These are phyloP conservation scores for Exophiala bonariae DNA, from an alignment of 2,329 filamentous ascomycete genomes.

Conservation along the genomic window DNA sequence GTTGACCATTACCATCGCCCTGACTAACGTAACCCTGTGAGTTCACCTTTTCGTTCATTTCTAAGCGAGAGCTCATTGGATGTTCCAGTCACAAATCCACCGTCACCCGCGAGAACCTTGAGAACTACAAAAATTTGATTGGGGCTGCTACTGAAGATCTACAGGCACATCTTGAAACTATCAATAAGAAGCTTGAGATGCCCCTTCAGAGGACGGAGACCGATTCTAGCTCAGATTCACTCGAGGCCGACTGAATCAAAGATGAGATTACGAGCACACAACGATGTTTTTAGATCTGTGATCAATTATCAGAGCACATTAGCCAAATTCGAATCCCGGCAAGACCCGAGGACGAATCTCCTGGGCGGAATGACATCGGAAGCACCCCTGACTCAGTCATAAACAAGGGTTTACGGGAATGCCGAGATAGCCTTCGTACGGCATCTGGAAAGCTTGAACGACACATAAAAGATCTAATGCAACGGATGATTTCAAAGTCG, in stretches of 20 bases:
- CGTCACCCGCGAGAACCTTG: slow-evolving; percentile 32
- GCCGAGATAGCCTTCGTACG: slow-evolving; percentile 33
- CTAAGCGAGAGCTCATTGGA: slow-evolving; percentile 12
- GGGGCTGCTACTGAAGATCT: slow-evolving; percentile 30
- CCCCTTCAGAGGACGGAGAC: slow-evolving; percentile 13
- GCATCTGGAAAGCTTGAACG: slow-evolving; percentile 34
- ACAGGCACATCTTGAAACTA: slow-evolving; percentile 30
- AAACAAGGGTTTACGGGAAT: slow-evolving; percentile 37
- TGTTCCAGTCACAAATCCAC: slow-evolving; percentile 34
- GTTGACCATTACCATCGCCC: slow-evolving; percentile 43
- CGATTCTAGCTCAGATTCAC: slow-evolving; percentile 22
- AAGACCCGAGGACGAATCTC: slow-evolving; percentile 5
- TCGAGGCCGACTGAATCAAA: slow-evolving; percentile 29
- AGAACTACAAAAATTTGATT: slow-evolving; percentile 30
- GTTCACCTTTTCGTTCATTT: slow-evolving; percentile 20
- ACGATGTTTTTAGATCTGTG: slow-evolving; percentile 35
- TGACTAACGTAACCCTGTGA: slow-evolving; percentile 43
- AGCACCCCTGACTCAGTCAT: slow-evolving; percentile 33
- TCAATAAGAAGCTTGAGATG: slow-evolving; percentile 31
- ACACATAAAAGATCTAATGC: slow-evolving; percentile 34
- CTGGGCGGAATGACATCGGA: slow-evolving; percentile 13
- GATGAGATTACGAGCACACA: slow-evolving; percentile 33
- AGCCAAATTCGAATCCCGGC: slow-evolving; percentile 29
- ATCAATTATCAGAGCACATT: slow-evolving; percentile 33
- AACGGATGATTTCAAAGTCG: slow-evolving; percentile 35